phyloP scores from a whole-genome alignment of 257 asterid genomes.

The Solanum corneliomulleri region DNA sequence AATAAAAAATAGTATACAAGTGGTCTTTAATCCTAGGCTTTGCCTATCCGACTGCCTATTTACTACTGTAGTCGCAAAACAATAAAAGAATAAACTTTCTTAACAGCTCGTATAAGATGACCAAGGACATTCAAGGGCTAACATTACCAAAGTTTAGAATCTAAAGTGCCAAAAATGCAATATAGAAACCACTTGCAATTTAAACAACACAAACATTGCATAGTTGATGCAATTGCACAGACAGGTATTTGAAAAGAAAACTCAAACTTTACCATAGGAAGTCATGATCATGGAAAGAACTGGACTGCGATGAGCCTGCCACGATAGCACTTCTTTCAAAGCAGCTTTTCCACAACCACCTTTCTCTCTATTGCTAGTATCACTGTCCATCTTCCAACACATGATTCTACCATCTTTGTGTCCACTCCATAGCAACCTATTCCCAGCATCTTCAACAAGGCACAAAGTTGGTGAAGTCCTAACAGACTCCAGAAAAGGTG shows the following conservation, averaged over 20 bases:
- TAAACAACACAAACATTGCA: not conserved
- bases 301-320: slow-evolving; percentile 91
- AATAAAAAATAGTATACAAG: not conserved
- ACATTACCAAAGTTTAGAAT: not conserved
- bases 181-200: not conserved
- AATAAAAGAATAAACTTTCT: not conserved
- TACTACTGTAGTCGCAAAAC: not conserved
- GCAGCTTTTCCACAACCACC: slow-evolving; percentile 10
- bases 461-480: slow-evolving; percentile 44
- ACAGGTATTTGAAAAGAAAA: not conserved
- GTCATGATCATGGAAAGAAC: slow-evolving; percentile 76
- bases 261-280: slow-evolving; percentile 48
- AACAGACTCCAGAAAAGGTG: slow-evolving; percentile 54
- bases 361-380: slow-evolving; percentile 9
- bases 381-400: slow-evolving; percentile 73
- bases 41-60: not conserved
- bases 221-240: not conserved
- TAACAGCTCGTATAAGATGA: not conserved
- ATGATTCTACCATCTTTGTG: slow-evolving; percentile 78
- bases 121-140: not conserved
- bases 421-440: slow-evolving; percentile 85
- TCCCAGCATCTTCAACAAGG: slow-evolving; percentile 68
- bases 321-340: slow-evolving; percentile 55
- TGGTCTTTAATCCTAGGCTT: not conserved
- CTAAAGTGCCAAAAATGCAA: not conserved